phyloP scores from a whole-genome alignment of 306 rosid genomes.

The Castanospermum australe region DNA sequence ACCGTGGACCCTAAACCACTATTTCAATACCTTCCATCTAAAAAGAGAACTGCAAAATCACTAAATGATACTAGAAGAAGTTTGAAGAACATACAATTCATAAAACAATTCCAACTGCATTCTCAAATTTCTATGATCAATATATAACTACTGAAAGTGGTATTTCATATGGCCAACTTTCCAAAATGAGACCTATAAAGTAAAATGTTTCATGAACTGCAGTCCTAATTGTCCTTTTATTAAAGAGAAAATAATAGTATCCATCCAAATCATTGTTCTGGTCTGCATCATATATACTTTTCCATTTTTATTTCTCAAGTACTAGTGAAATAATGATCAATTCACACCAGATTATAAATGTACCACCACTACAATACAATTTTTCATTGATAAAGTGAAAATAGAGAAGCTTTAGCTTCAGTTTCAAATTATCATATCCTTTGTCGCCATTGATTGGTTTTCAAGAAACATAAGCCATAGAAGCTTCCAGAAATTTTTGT shows the following conservation, averaged over 20 bases:
- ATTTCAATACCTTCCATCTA: constrained; percentile 89
- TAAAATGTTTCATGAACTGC: neutral
- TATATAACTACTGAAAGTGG: neutral
- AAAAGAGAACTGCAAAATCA: constrained; percentile 18
- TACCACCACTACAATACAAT: too few relatives aligned
- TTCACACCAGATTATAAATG: neutral
- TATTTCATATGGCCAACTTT: neutral
- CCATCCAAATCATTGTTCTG: neutral
- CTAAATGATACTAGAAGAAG: neutral
- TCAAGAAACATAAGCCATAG: too few relatives aligned
- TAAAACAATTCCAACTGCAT: neutral
- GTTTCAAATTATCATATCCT: constrained; percentile 31
- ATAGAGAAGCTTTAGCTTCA: constrained; percentile 64
- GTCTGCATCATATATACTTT: neutral
- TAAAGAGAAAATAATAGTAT: neutral
- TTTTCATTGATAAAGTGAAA: neutral
- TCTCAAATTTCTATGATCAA: neutral
- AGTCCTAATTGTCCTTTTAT: neutral
- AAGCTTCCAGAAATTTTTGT: too few relatives aligned
- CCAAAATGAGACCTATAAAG: neutral
- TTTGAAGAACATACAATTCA: neutral
- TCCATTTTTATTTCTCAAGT: neutral
- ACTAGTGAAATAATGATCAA: neutral
- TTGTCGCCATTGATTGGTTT: too few relatives aligned
- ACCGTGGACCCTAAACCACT: constrained; percentile 94